These are phyloP conservation scores for Zea luxurians DNA, from an alignment of 176 grass and related monocot species.

Conservation along the genomic window DNA sequence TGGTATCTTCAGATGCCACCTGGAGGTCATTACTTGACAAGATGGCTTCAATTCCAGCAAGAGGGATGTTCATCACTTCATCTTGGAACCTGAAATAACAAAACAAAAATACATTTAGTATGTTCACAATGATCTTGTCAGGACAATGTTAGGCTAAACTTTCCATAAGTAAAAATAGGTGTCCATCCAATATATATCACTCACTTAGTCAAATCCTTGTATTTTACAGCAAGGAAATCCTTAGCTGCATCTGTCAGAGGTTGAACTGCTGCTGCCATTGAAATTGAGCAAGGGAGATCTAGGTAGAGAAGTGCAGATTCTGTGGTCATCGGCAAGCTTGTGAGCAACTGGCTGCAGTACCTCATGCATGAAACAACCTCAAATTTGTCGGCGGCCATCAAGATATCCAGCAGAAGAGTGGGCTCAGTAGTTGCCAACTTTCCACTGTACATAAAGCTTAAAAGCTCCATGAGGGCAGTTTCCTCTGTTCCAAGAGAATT, in stretches of 20 bases:
- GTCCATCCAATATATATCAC: slow-evolving; percentile 22
- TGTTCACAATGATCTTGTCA: background rate
- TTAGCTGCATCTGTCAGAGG: slow-evolving; percentile 61
- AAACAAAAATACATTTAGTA: slow-evolving; percentile 2
- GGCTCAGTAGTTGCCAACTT: slow-evolving; percentile 69
- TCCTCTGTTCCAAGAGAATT: slow-evolving; percentile 75
- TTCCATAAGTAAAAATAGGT: background rate
- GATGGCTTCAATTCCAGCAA: slow-evolving; percentile 73
- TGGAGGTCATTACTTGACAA: slow-evolving; percentile 75
- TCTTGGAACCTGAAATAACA: slow-evolving; percentile 64
- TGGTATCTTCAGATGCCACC: slow-evolving; percentile 70
- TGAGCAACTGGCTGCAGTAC: slow-evolving; percentile 81
- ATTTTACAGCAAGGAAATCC: slow-evolving; percentile 63
- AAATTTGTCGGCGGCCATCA: slow-evolving; percentile 93
- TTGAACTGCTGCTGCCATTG: slow-evolving; percentile 62
- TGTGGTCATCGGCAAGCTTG: slow-evolving; percentile 73
- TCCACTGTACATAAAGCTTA: slow-evolving; percentile 87
- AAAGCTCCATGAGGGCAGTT: slow-evolving; percentile 77
- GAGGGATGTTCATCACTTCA: slow-evolving; percentile 71
- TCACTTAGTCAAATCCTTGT: slow-evolving; percentile 69
- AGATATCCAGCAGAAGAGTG: slow-evolving; percentile 65
- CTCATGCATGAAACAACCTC: slow-evolving; percentile 96
- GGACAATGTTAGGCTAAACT: background rate
- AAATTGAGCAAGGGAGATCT: slow-evolving; percentile 78
- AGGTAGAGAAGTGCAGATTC: slow-evolving; percentile 87